phyloP scores from a whole-genome alignment of 805 yeast species.

The Cyberlindnera japonica region DNA sequence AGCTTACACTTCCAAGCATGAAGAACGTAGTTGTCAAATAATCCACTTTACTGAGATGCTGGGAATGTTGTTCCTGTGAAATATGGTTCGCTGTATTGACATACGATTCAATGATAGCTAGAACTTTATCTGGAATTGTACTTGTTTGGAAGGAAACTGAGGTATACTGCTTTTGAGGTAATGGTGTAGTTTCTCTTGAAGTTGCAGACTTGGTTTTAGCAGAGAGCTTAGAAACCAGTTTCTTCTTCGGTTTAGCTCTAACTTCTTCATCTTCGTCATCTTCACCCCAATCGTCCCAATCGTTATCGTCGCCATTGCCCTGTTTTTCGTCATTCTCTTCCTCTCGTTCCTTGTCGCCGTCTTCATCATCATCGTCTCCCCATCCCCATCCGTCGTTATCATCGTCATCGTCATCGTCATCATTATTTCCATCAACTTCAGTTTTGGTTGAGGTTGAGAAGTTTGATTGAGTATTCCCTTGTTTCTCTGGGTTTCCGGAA shows the following conservation, averaged over 20 bases:
- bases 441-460: constrained; percentile 6
- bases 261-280: constrained; percentile 24
- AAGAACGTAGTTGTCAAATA: constrained; percentile 18
- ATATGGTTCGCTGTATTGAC: constrained; percentile 9
- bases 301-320: constrained; percentile 5
- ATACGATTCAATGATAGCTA: constrained; percentile 18
- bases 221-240: constrained; percentile 21
- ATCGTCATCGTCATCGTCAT: constrained; percentile 6
- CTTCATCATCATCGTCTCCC: constrained; percentile 26
- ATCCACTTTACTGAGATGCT: constrained; percentile 16
- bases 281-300: constrained; percentile 23
- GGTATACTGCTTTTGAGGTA: constrained; percentile 1
- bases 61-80: constrained; percentile 12
- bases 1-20: constrained; percentile 18
- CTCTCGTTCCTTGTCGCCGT: constrained; percentile 1
- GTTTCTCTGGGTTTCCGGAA: no score
- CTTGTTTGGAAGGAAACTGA: constrained; percentile 6
- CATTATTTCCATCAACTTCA: constrained; percentile 18
- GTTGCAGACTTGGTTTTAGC: constrained; percentile 12
- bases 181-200: not conserved
- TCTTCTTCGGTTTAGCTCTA: constrained; percentile 9
- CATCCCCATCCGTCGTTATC: constrained; percentile 26
- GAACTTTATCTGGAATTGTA: constrained; percentile 13
- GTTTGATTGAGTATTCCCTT: not conserved
- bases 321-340: constrained; percentile 15